Base-by-base conservation (phyloP, 257 asterid genomes). In the Mitragyna speciosa region DNA sequence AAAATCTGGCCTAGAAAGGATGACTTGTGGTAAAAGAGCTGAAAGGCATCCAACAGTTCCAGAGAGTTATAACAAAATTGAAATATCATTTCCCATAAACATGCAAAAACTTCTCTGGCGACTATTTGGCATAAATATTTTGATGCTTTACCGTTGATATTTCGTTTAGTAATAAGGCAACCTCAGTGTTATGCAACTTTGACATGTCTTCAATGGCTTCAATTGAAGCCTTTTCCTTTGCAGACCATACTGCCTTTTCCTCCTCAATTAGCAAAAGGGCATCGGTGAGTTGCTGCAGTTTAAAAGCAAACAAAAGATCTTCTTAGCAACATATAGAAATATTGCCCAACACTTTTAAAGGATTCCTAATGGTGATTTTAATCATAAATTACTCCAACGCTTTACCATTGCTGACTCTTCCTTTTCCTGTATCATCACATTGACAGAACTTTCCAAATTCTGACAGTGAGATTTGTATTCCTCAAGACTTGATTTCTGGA, bases 231-330 rank as follows among this genome's bases (percentile, higher is more conserved):
- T 83, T 91, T 88, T 95, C 98, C 87, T 91, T 95, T 77, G 98
- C 89, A 78, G 87, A 84, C 98, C 96, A 93, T 90, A 95, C 88
- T 76, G 94, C 97, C 87, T 93, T 93, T 86, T 93, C 97, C 88
- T 93, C 98, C 88, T 95, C 99, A 92, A 87, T 83, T 28, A 90
- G 86, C 93, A 93, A 85, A 80, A 95, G 97, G 83, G 97, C 97
- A 83, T 92, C 99, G 68, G 92, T 84, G 80, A 95, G 92, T 90
- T 95, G 97, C 99, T 95, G 92, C 81, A 81, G 43, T 75, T 28
- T 39, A 24, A 56, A 72, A 72, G 49, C 47, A 66, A 67, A 26
- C 8, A 11, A 33, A 77, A 78, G 79, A 83, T 80, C 82, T 20
- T 69, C 19, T 19, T 75, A 73, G 82, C 78, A 70, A 63, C 30